Base-by-base conservation (phyloP, 345 rosid genomes). In the Physaria fendleri region DNA sequence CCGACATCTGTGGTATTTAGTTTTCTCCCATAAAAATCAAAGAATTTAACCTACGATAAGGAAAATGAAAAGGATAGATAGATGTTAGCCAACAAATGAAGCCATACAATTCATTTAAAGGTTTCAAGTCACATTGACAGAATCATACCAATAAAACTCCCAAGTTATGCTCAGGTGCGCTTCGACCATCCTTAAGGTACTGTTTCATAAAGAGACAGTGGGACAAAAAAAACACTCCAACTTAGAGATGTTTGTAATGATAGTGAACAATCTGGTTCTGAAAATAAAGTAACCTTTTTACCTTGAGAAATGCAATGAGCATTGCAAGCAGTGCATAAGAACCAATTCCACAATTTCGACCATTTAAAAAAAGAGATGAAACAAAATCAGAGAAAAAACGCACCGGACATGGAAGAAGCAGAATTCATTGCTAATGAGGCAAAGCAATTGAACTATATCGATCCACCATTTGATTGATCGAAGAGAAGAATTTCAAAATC, bases 321-420 rank as follows among this genome's bases (percentile, higher is more conserved):
- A 92, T 92, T 50, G 84, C 69, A 53, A 92, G 87, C 39, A 92
- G 84, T 10, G 97, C 98, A 78, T 92, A 92, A 47, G 97, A 92
- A 59, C 97, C 83, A 62, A 92, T 71, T 53, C 98, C 98, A 28
- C 97, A n/a, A n/a, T n/a, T 38, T 11, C 67, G 43, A 55, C 62
- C 49, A 65, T 34, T 14, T 3, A 43, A 15, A 12, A 30, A 14
- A 27, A 28, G 8, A 28, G 25, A 44, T 5, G 33, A 39, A 18
- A 40, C 38, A 22, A 22, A 42, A 49, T 32, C 21, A 30, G 13
- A 33, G 12, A 56, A 5, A 40, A 42, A 7, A 60, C 72, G 41
- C 20, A 93, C 99, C 90, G 42, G 97, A 78, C 76, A 86, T 63
- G 27, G 95, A 82, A 78, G 94, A 35, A 83, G 84, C 83, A 71